Base-by-base conservation (phyloP, 202 grass and related monocot genomes). In the Musa balbisiana region DNA sequence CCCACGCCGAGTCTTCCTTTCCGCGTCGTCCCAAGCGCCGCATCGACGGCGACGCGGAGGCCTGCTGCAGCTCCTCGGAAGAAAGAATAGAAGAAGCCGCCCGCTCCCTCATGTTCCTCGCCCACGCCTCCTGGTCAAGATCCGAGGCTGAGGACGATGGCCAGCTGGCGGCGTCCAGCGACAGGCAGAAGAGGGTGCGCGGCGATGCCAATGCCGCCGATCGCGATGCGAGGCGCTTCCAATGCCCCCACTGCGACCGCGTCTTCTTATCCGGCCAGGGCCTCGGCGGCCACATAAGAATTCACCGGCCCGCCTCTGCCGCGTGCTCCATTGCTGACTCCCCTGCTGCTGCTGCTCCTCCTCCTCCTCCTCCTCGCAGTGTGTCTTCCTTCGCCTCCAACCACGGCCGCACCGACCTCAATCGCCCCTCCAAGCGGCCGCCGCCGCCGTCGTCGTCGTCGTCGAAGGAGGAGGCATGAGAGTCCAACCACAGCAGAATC, bases 1-100 rank as follows among this genome's bases (percentile, higher is more conserved):
- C 60, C 59, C 60, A 77, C 59, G 60, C 43, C 43, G 74, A 66
- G 74, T 77, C 74, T 1, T 77, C 74, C 29, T 60, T 77, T n/a
- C 33, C 17, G 49, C 59, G 58, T 49, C 17, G 33, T 12, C 20
- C 59, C 20, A 76, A 76, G 74, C 60, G 59, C 49, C n/a, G 2
- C 8, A 43, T 20, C 3, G 9, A 55, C 29, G 2, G 27, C 27
- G 27, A 27, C 27, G 27, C 27, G 27, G 27, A 2, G 27, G 27
- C 27, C 27, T 2, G 55, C 19, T 12, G 71, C 11, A 53, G 71
- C 15, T 43, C 22, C 17, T 24, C 11, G 2, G 64, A 2, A 52
- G 52, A 0, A 3, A 49, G 53, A 17, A 3, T 9, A 33, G 3
- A 33, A 4, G 29, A 33, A 33, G 29, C 29, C 29, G 29, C 29